These are phyloP conservation scores for Leccinum truebloodii DNA, from an alignment of 768 basidiomycete species.

Conservation along the genomic window DNA sequence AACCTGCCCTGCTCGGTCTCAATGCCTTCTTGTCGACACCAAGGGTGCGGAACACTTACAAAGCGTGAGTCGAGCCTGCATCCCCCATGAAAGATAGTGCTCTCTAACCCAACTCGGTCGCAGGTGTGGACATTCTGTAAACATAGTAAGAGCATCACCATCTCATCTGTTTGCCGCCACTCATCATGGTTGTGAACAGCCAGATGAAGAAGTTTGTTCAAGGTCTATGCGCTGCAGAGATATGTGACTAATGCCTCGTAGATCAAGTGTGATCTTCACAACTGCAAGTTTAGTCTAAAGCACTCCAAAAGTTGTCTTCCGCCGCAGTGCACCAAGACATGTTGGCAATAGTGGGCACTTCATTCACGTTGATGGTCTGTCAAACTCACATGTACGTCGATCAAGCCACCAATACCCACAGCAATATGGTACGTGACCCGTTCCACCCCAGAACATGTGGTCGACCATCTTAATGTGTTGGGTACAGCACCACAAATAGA, in stretches of 20 bases:
- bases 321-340: constrained; percentile 53
- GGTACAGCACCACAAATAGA: constrained; percentile 59
- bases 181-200: constrained; percentile 36
- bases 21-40: constrained; percentile 12
- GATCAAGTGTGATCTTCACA: constrained; percentile 62
- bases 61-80: constrained; percentile 37
- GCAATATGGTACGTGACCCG: constrained; percentile 52
- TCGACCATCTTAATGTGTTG: constrained; percentile 4
- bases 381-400: constrained; percentile 14
- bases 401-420: constrained; percentile 62
- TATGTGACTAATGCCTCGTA: constrained; percentile 29
- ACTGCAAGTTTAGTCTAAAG: constrained; percentile 62
- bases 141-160: constrained; percentile 39
- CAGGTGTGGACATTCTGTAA: constrained; percentile 58
- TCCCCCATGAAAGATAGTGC: background rate
- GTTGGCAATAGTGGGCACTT: constrained; percentile 69
- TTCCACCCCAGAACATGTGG: constrained; percentile 6
- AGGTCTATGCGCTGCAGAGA: background rate
- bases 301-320: constrained; percentile 53
- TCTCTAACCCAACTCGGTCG: constrained; percentile 5
- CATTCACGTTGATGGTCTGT: background rate
- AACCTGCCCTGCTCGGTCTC: constrained; percentile 13
- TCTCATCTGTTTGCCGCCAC: constrained; percentile 2
- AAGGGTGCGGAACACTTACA: constrained; percentile 61
- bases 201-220: constrained; percentile 55